phyloP scores from a whole-genome alignment of 108 stramenopile species.

The Cyclotella choctawhatcheeana region DNA sequence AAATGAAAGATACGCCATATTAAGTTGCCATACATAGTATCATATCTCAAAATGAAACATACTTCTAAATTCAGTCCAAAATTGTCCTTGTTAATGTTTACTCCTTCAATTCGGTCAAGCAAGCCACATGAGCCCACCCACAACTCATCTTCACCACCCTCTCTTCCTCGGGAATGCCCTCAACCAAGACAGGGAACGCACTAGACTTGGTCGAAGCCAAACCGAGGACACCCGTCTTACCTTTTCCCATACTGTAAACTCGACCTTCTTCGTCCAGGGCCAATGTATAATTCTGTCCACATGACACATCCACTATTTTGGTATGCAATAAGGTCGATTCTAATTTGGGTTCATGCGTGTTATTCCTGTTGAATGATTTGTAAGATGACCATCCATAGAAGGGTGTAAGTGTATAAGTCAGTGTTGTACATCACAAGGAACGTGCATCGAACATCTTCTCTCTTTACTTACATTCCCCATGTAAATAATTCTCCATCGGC shows the following conservation, averaged over 20 bases:
- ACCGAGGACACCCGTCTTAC: constrained; percentile 84
- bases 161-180: constrained; percentile 54
- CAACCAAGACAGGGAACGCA: constrained; percentile 66
- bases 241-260: constrained; percentile 71
- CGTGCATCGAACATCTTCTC: no score
- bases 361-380: constrained; percentile 85
- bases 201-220: constrained; percentile 54
- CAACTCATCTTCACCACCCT: constrained; percentile 64
- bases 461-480: constrained; percentile 95
- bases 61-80: no score
- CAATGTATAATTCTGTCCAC: constrained; percentile 81
- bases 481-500: constrained; percentile 84
- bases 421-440: no score
- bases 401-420: constrained; percentile 56
- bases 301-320: constrained; percentile 72
- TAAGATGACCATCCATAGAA: constrained; percentile 71
- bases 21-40: no score
- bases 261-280: constrained; percentile 72
- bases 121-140: constrained; percentile 78
- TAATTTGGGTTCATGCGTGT: constrained; percentile 78
- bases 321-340: constrained; percentile 65
- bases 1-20: no score
- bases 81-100: no score
- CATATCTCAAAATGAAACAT: no score
- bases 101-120: constrained; percentile 34